Percentiles rank a stretch among this genome's conserved stretches.
Evolutionary conservation across 345 rosid genomes (phyloP).

Genomic region (Aquilaria malaccensis): DNA sequence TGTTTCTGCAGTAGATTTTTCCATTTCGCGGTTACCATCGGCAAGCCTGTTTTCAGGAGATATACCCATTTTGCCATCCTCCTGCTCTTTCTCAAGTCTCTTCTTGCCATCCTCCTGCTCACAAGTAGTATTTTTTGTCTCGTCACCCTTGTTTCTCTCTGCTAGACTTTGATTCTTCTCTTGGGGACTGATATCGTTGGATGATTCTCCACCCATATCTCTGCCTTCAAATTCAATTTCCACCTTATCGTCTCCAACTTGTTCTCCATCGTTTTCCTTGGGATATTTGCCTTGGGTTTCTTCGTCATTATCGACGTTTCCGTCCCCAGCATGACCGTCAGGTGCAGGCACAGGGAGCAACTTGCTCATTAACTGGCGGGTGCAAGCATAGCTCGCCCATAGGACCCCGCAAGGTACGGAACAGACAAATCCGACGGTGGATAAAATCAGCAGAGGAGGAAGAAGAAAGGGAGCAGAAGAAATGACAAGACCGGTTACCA

Average conservation of each 20-base stretch:
- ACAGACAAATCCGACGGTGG: slow-evolving; percentile 45
- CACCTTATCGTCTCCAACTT: slow-evolving; percentile 15
- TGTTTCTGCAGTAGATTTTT: slow-evolving; percentile 4
- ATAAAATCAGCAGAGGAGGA: slow-evolving; percentile 58
- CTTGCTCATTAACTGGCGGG: slow-evolving; percentile 59
- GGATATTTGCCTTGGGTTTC: background rate
- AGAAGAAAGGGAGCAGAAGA: slow-evolving; percentile 52
- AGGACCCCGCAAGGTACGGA: slow-evolving; percentile 49
- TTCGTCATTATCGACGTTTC: background rate
- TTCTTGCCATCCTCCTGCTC: slow-evolving; percentile 6
- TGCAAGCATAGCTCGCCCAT: slow-evolving; percentile 63
- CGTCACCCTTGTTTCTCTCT: slow-evolving; percentile 40
- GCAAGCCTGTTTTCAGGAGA: slow-evolving; percentile 5
- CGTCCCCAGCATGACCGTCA: slow-evolving; percentile 4
- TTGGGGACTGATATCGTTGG: slow-evolving; percentile 10
- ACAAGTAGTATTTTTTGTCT: slow-evolving; percentile 1
- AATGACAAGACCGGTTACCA: slow-evolving; percentile 43
- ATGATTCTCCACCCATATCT: slow-evolving; percentile 15
- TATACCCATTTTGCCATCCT: slow-evolving; percentile 3
- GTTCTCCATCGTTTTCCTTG: slow-evolving; percentile 2
- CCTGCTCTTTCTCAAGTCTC: background rate
- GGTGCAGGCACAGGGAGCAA: slow-evolving; percentile 43
- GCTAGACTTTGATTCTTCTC: slow-evolving; percentile 36
- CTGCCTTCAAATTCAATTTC: slow-evolving; percentile 14
- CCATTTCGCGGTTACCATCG: slow-evolving; percentile 1